Evolutionary conservation across 2,329 filamentous ascomycete species (phyloP), one percentile per base, ranked within the genome.

Genomic region (Aspergillus pseudoglaucus): DNA sequence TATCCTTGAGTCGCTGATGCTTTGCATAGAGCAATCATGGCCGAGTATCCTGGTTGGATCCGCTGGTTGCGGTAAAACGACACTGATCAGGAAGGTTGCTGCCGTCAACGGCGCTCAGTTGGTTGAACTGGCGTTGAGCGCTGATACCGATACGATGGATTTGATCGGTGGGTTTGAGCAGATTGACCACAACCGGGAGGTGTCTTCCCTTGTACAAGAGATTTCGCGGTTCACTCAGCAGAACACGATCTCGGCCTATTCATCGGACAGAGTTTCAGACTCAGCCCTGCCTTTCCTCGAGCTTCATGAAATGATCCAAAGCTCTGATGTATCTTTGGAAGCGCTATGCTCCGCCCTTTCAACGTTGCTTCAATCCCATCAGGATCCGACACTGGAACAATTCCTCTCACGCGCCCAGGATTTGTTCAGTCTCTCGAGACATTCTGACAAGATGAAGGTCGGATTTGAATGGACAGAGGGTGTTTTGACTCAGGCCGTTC

Each of bases 391-490:
- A 2, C 71, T 85, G 18, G 71, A 72, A 7, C 51, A 57, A 1
- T 67, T 79, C 5, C 66, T 84, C 6, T 62, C 70, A 1, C 73
- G 75, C 15, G 75, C 79, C 1, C 68, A 77, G 4, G 55, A 60
- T 3, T 69, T 84, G 12, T 70, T 84, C 3, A 68, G 75, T 20
- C 71, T 74, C 4, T 76, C 82, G 1, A 69, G 77, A 27, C 70
- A 74, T 2, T 77, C 88, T 20, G 81, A 84, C 18, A 84, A 85
- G 38, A 64, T 67, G 60, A 66, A 61, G 53, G 88, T 90, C 18
- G 84, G 86, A 2, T 98, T 98, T 63, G 89, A 95, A 66, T 98
- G 93, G 93, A 82, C 95, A 2, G 91, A 98, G 64, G 93, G 94
- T 48, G 81, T 94, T 42, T 83, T 98, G 39, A 85, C 97, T 42